Evolutionary conservation across 139 green algal species (phyloP).

Genomic region (Trebouxia sp.): DNA sequence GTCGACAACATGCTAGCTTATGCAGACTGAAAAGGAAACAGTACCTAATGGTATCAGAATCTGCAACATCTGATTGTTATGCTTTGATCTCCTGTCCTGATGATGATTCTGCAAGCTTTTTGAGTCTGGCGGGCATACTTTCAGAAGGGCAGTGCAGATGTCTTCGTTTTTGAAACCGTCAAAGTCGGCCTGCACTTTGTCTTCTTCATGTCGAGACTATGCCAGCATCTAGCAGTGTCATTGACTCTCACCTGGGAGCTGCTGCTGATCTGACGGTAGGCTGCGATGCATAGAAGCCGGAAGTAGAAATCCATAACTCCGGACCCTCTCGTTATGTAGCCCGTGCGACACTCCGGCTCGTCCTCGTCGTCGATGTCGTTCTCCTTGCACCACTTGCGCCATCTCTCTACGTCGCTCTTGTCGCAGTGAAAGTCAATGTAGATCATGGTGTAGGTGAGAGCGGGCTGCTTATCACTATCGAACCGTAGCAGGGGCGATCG

Average conservation of each 20-base stretch:
- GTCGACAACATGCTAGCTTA: too few species aligned
- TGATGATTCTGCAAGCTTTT: not conserved
- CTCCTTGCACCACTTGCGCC: constrained; percentile 3
- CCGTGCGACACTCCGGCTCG: constrained; percentile 7
- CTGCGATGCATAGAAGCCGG: constrained; percentile 13
- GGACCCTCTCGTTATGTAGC: not conserved
- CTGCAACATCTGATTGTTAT: not conserved
- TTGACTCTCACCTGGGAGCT: constrained; percentile 19
- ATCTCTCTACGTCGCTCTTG: not conserved
- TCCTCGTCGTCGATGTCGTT: constrained; percentile 13
- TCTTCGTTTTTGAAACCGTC: not conserved
- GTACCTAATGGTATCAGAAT: not conserved
- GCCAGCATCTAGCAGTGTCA: too few species aligned
- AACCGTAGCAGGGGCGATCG: too few species aligned
- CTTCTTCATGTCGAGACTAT: too few species aligned
- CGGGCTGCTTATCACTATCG: too few species aligned
- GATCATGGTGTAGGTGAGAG: too few species aligned
- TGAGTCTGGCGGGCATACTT: constrained; percentile 12
- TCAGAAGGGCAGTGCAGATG: not conserved
- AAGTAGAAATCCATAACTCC: constrained; percentile 23
- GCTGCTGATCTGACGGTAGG: not conserved
- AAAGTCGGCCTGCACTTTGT: not conserved
- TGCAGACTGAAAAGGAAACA: not conserved
- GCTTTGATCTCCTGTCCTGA: not conserved
- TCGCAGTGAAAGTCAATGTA: constrained; percentile 19